A percentile compares a stretch with the other conserved stretches of the same genome.
These are phyloP conservation scores for Babesia ovis DNA, from an alignment of 169 alveolate genomes.

Conservation along the genomic window DNA sequence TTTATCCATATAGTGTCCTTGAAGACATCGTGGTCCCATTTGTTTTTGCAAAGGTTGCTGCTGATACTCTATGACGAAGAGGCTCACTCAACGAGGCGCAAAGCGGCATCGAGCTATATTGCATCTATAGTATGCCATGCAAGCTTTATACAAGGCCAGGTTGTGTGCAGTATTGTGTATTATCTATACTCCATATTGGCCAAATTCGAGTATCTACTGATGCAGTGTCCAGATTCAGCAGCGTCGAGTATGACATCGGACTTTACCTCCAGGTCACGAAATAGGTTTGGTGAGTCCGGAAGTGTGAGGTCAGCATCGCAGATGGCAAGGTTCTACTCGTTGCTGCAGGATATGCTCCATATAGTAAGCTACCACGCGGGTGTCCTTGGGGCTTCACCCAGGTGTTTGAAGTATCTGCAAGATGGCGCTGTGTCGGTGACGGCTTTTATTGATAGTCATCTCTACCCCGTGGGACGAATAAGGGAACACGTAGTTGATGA, in stretches of 20 bases:
- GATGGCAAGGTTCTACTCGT: conserved; percentile 36
- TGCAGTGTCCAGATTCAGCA: conserved; percentile 8
- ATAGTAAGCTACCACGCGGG: conserved; percentile 45
- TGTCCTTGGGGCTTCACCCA: conserved; percentile 32
- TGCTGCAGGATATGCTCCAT: conserved; percentile 49
- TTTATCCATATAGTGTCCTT: conserved; percentile 45
- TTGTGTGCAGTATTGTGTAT: conserved; percentile 38
- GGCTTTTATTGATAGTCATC: conserved; percentile 38
- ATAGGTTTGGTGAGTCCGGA: conserved; percentile 21
- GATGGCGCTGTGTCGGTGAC: conserved; percentile 12
- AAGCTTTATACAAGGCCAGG: conserved; percentile 12
- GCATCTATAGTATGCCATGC: conserved; percentile 58
- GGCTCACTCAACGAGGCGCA: conserved; percentile 35
- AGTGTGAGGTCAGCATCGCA: not conserved
- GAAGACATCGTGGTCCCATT: conserved; percentile 33
- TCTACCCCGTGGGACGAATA: conserved; percentile 31
- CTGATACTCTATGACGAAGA: conserved; percentile 53
- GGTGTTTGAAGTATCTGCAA: conserved; percentile 30
- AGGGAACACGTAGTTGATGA: conserved; percentile 18
- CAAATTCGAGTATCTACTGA: conserved; percentile 27
- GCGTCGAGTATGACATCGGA: conserved; percentile 16
- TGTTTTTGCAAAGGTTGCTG: conserved; percentile 61
- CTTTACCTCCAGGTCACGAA: conserved; percentile 15
- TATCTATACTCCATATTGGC: conserved; percentile 47
- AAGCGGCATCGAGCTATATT: conserved; percentile 49